Percentiles rank a stretch among this genome's conserved stretches.
phyloP scores from a whole-genome alignment of 805 yeast genomes.

The Candida multigemmis region DNA sequence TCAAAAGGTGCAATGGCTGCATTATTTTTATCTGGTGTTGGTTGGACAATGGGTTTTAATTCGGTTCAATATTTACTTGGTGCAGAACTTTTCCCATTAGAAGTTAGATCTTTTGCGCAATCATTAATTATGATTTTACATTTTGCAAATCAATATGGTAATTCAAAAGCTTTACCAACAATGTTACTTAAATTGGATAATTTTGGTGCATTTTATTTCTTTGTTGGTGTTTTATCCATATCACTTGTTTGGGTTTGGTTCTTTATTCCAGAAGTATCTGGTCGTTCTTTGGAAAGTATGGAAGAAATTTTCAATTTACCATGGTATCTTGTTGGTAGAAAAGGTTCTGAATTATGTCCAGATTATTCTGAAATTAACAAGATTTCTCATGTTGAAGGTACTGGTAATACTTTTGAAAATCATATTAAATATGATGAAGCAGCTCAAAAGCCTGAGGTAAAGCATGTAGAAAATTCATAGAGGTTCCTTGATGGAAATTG shows the following conservation, averaged over 20 bases:
- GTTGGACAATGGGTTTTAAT: slow-evolving; percentile 56
- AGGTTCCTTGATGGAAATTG: no score
- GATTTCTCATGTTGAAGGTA: slow-evolving; percentile 12
- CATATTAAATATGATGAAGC: slow-evolving; percentile 6
- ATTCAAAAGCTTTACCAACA: slow-evolving; percentile 45
- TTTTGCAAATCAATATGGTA: slow-evolving; percentile 49
- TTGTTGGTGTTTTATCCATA: slow-evolving; percentile 30
- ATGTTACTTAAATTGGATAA: slow-evolving; percentile 38
- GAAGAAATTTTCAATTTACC: slow-evolving; percentile 45
- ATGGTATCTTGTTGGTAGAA: slow-evolving; percentile 51
- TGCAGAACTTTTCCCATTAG: slow-evolving; percentile 46
- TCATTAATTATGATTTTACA: slow-evolving; percentile 47
- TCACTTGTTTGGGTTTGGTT: slow-evolving; percentile 41
- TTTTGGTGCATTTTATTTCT: slow-evolving; percentile 45
- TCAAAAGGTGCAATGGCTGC: slow-evolving; percentile 43
- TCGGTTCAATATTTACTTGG: slow-evolving; percentile 45
- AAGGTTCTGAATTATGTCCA: slow-evolving; percentile 43
- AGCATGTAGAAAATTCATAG: no score
- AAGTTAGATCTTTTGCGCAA: slow-evolving; percentile 40
- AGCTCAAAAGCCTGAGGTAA: no score
- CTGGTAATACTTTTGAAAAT: slow-evolving; percentile 5
- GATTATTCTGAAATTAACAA: slow-evolving; percentile 36
- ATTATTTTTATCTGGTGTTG: slow-evolving; percentile 40
- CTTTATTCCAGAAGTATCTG: slow-evolving; percentile 42
- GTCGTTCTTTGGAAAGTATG: slow-evolving; percentile 44